phyloP scores from a whole-genome alignment of 805 yeast species.

The Debaryomyces tyrocola region DNA sequence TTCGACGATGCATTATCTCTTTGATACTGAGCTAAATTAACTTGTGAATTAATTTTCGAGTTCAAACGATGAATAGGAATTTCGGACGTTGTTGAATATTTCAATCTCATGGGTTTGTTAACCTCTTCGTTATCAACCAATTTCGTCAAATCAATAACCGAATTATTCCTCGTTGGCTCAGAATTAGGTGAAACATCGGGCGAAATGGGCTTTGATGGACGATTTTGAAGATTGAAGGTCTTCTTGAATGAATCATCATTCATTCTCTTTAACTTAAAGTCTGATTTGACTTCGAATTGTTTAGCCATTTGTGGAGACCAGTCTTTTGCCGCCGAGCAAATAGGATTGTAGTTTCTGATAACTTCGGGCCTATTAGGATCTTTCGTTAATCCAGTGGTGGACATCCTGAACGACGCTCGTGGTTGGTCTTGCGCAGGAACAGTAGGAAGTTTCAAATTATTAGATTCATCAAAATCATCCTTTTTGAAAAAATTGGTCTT shows the following conservation, averaged over 20 bases:
- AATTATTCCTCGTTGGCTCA: constrained; percentile 41
- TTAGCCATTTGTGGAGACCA: constrained; percentile 35
- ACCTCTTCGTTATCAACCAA: constrained; percentile 34
- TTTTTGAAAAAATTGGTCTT: constrained; percentile 42
- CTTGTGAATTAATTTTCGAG: constrained; percentile 41
- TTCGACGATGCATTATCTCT: constrained; percentile 18
- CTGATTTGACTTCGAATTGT: constrained; percentile 29
- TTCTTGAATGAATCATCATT: constrained; percentile 38
- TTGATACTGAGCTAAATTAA: constrained; percentile 26
- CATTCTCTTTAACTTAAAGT: constrained; percentile 37
- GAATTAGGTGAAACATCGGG: constrained; percentile 45
- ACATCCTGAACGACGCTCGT: constrained; percentile 34
- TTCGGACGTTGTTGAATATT: constrained; percentile 37
- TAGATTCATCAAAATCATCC: constrained; percentile 25
- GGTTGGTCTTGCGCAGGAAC: constrained; percentile 20
- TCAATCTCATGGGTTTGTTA: constrained; percentile 38
- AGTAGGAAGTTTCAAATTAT: neutral
- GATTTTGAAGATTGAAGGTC: constrained; percentile 27
- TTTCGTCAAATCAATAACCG: constrained; percentile 40
- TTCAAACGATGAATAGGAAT: constrained; percentile 39
- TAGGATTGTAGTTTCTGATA: constrained; percentile 21
- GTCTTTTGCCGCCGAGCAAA: constrained; percentile 40
- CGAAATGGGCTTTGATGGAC: constrained; percentile 34
- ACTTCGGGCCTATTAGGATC: constrained; percentile 5
- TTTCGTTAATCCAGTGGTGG: constrained; percentile 5